These are phyloP conservation scores for Saksenaea vasiformis DNA, from an alignment of 371 early-diverging fungal species.

Conservation along the genomic window DNA sequence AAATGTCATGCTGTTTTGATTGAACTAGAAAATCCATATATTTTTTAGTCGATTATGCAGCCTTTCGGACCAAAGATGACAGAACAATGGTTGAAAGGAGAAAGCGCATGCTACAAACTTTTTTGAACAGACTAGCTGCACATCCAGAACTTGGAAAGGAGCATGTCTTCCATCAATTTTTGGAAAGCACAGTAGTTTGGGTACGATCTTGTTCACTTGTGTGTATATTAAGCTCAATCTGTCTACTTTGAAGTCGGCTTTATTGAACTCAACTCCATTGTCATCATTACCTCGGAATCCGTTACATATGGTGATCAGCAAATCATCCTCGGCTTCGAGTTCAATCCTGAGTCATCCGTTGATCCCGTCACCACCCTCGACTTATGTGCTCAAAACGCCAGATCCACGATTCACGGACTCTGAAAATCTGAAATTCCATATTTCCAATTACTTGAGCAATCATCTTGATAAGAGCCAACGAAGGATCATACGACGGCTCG, in stretches of 20 bases:
- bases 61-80: slow-evolving; percentile 76
- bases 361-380: slow-evolving; percentile 50
- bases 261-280: slow-evolving; percentile 60
- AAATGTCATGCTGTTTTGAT: not conserved
- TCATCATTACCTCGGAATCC: slow-evolving; percentile 63
- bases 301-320: slow-evolving; percentile 26
- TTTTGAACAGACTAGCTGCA: slow-evolving; percentile 76
- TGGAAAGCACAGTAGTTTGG: slow-evolving; percentile 65
- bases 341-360: not conserved
- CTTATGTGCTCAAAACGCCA: slow-evolving; percentile 55
- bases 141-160: slow-evolving; percentile 80
- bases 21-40: not conserved
- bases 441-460: slow-evolving; percentile 53
- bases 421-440: slow-evolving; percentile 68
- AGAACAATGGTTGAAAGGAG: slow-evolving; percentile 77
- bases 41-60: slow-evolving; percentile 69
- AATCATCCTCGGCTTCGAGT: not conserved
- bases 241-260: slow-evolving; percentile 55
- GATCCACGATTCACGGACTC: slow-evolving; percentile 70
- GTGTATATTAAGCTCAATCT: not conserved
- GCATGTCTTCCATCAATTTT: slow-evolving; percentile 83
- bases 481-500: slow-evolving; percentile 55
- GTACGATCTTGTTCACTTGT: slow-evolving; percentile 23
- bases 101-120: slow-evolving; percentile 83
- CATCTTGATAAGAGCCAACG: slow-evolving; percentile 58